These are phyloP conservation scores for Recurvomyces mirabilis DNA, from an alignment of 495 filamentous ascomycete genomes.

Conservation along the genomic window DNA sequence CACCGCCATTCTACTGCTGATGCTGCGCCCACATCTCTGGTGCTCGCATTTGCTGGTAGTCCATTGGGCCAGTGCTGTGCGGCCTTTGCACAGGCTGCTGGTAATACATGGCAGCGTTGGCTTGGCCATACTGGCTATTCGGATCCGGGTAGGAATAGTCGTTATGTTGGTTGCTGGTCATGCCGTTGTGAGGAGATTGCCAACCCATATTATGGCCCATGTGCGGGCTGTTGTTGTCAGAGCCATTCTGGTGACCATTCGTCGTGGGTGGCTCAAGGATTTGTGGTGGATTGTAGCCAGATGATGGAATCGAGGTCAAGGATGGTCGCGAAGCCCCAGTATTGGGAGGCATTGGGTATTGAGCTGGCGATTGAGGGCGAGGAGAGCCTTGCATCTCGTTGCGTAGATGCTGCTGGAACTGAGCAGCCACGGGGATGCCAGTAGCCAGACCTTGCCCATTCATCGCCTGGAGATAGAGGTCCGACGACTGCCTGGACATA, in stretches of 20 bases:
- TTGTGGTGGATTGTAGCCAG: slow-evolving; percentile 65
- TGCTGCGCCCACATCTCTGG: slow-evolving; percentile 27
- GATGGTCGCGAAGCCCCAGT: slow-evolving; percentile 50
- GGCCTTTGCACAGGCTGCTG: slow-evolving; percentile 27
- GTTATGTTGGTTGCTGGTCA: slow-evolving; percentile 22
- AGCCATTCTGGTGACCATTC: slow-evolving; percentile 28
- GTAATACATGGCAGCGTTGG: slow-evolving; percentile 29
- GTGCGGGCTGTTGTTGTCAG: slow-evolving; percentile 33
- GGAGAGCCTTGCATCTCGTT: slow-evolving; percentile 66
- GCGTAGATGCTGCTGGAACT: slow-evolving; percentile 70
- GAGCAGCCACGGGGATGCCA: slow-evolving; percentile 19
- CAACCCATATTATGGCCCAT: slow-evolving; percentile 29
- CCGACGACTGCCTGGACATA: slow-evolving; percentile 55
- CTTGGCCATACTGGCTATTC: slow-evolving; percentile 17
- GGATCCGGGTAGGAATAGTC: slow-evolving; percentile 33
- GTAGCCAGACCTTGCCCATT: too few species aligned
- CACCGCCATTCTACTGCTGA: slow-evolving; percentile 23
- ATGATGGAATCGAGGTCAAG: slow-evolving; percentile 68
- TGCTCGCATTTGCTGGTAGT: slow-evolving; percentile 28
- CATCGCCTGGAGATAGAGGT: slow-evolving; percentile 56
- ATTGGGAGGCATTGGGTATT: slow-evolving; percentile 39
- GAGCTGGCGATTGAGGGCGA: slow-evolving; percentile 40
- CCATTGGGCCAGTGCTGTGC: slow-evolving; percentile 33
- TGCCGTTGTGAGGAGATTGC: slow-evolving; percentile 31
- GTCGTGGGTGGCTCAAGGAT: slow-evolving; percentile 69